Conservation (phyloP, 306 rosid genomes). For the Quercus aquifolioides region DNA sequence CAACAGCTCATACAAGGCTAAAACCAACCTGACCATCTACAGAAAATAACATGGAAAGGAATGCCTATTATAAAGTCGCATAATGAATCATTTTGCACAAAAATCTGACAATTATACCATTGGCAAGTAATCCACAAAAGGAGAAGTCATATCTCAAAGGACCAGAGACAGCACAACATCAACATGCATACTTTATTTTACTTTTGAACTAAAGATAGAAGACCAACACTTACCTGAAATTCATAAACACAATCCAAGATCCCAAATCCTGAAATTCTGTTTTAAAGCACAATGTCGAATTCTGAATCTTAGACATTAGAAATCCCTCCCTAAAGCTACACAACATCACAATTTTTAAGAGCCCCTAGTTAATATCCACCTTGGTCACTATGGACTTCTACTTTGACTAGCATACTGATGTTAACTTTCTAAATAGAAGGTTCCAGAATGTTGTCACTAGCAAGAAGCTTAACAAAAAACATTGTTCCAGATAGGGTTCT, state of each 20-base stretch:
- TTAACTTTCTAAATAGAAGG: constrained; percentile 24
- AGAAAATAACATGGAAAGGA: not conserved
- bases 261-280: constrained; percentile 11
- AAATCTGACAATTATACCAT: not conserved
- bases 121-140: not conserved
- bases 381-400: constrained; percentile 34
- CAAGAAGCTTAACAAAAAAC: constrained; percentile 17
- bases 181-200: not conserved
- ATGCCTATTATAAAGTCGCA: not conserved
- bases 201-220: not conserved
- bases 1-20: too few relatives aligned
- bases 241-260: not conserved
- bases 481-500: constrained; percentile 13
- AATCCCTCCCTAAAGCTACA: constrained; percentile 24
- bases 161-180: not conserved
- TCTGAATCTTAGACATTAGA: constrained; percentile 25
- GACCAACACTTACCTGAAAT: not conserved
- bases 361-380: constrained; percentile 26
- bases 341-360: constrained; percentile 23
- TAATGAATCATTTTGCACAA: not conserved
- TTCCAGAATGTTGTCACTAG: constrained; percentile 24
- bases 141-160: not conserved
- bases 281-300: constrained; percentile 2
- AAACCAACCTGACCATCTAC: not conserved
- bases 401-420: constrained; percentile 20